Evolutionary conservation across 345 rosid genomes (phyloP), one percentile per base, ranked within the genome.

Genomic region (Gossypium longicalyx): DNA sequence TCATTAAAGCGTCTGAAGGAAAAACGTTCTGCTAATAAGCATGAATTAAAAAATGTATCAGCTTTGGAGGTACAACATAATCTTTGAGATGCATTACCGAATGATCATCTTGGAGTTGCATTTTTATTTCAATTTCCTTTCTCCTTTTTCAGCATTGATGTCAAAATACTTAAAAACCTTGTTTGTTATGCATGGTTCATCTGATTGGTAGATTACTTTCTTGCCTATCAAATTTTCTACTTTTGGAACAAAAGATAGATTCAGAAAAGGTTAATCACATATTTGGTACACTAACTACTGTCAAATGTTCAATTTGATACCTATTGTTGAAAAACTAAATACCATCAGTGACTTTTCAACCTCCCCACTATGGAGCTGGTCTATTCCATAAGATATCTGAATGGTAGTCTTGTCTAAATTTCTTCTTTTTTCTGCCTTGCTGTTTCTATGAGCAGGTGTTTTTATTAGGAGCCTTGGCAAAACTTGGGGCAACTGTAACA

Each of bases 401-500:
- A 49, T 49, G 52, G 41, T 66, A 17, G 23, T 25, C 4, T 62
- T 75, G 43, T 53, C 23, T 17, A 41, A 73, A 27, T 77, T 60
- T 54, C 13, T 59, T 4, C 1, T 20, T 13, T 27, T 48, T 76
- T 52, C 9, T 44, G 15, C 44, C 12, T 22, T 25, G 47, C n/a
- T 17, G 2, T 43, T 41, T 38, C 60, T 67, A 6, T 71, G 71
- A 76, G 77, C 73, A 89, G 91, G 89, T 87, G n/a, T 87, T 87
- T 77, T 41, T 82, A 22, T 75, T 89, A 16, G 93, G 93, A 65
- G 93, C 93, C 59, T 75, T 87, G 81, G 91, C 93, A 49, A 89
- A 89, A 85, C 77, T 89, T 16, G 93, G 91, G 76, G 93, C 93
- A 72, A 89, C 93, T 20, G 75, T 89, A 19, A 63, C 86, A 70